Base-by-base conservation (phyloP, 345 rosid species). In the Bruguiera gymnorhiza region DNA sequence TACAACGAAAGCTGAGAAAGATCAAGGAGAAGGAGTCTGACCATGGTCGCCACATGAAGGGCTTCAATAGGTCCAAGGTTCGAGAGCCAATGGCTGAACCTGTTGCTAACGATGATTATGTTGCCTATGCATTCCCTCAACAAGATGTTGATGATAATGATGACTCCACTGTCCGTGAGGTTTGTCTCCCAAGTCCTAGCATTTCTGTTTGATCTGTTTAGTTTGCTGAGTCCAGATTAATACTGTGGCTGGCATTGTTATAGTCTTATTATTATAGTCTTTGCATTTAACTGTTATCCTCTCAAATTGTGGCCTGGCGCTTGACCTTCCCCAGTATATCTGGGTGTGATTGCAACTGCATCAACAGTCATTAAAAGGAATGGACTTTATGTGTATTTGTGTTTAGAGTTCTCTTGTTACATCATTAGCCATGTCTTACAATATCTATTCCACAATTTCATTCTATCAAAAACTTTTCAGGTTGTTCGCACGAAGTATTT, bases 11-110 rank as follows among this genome's bases (percentile, higher is more conserved):
- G 84, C 66, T 94, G 74, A 89, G 97, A 82, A 94, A 94, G 87
- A 94, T 94, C 55, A 94, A 91, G 88, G 98, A 94, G 84, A 94
- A 94, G 80, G 97, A 76, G 4, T 86, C 97, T 26, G 98, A 94
- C 58, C 98, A 75, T 75, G 98, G 98, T 67, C 86, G 97, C 32
- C 98, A 94, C 74, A 83, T 91, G 91, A 94, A 91, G 75, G 94
- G 93, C 39, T 86, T 81, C 67, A 87, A 81, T 67, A 80, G 98
- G 59, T 70, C 57, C 71, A 88, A 84, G 69, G 84, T 84, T 65
- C 84, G 90, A 70, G 96, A 88, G 54, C 88, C 96, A 3, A 73
- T 74, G 74, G 62, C 68, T 6, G 74, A 70, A 64, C 70, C 73
- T 3, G 9, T 20, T 20, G 82, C 76, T 55, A 71, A 65, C 54